Base-by-base conservation (phyloP, 2,329 filamentous ascomycete species). In the Hypoxylon sp. region DNA sequence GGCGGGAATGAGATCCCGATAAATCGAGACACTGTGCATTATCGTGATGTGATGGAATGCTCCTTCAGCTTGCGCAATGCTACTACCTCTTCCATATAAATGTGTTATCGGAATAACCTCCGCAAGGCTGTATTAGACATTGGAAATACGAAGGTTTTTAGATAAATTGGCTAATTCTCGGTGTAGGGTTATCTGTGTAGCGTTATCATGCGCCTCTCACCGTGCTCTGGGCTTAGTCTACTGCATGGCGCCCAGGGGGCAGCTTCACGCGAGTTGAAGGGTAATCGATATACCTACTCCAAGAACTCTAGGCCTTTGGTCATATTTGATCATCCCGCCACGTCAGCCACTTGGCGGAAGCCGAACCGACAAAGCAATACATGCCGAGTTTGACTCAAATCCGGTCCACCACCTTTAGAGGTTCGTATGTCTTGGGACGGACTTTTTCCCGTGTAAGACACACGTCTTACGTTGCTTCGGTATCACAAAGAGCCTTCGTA, bases 91-190 rank as follows among this genome's bases (percentile, higher is more conserved):
- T 34, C 32, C 36, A 23, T 30, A 52, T 32, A 32, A 51, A 21
- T 13, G 10, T 38, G 45, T 43, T 43, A 28, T 14, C 3, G 28
- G 30, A 48, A 48, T 34, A 32, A 36, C 30, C 5, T 48, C 11
- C 23, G 17, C 38, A 43, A 4, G 17, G 43, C 19, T 11, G 28
- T 43, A n/a, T 55, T 43, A 36, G 51, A 43, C 2, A n/a, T 28
- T 28, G 21, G 43, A 58, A 19, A 36, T 17, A 49, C 55, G 2
- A n/a, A 30, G 7, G 23, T 34, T 34, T 60, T 36, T 28, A 46
- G 49, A 23, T 28, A 38, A 38, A 36, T 53, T 61, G 49, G 49
- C 58, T 53, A 46, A 61, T 61, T 53, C 13, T 61, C 58, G 57
- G 57, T 60, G 48, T 61, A 53, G 49, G 49, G 49, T 25, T 45